Base-by-base conservation (phyloP, 2,329 filamentous ascomycete species). In the Penicillium paneum region DNA sequence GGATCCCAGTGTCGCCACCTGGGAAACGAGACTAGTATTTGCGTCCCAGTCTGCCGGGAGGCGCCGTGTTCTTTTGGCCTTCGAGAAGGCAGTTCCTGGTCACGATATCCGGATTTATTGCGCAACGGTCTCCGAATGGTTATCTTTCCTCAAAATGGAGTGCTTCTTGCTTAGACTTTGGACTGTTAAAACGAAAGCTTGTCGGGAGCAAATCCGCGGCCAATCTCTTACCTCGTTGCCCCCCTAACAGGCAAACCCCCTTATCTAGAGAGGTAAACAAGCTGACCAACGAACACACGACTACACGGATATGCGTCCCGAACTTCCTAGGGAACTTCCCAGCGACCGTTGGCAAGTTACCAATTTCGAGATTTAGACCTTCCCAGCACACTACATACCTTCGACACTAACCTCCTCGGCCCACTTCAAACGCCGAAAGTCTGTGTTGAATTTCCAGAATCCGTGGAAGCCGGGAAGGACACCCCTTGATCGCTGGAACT, bases 81-180 rank as follows among this genome's bases (percentile, higher is more conserved):
- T 64, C 62, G 51, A 61, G 62, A 64, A 64, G 60, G 58, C 28
- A 12, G 49, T 54, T 52, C 45, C 35, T 43, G 40, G 45, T 4
- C 26, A 19, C 39, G 21, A 55, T 31, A 38, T 50, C 29, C 45
- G 15, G 5, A 39, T 44, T n/a, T 32, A 26, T 42, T 19, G 21
- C 21, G 6, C 32, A 50, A 54, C 19, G 46, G 10, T 34, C 19
- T 21, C 36, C 17, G 26, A 49, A 49, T 42, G 31, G 13, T 24
- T 29, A 49, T 43, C 11, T 34, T 32, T 12, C n/a, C 32, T 15
- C 28, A 1, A 8, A 19, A 44, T 44, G 34, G 40, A 28, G 19
- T 49, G 34, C 39, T 29, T 32, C n/a, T n/a, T 53, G 15, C 17
- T 24, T 43, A 3, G 15, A 32, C 19, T 4, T 19, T 12, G 3